These are phyloP conservation scores for Euphorbia schlechtendalii DNA, from an alignment of 441 rosid species.

Conservation along the genomic window DNA sequence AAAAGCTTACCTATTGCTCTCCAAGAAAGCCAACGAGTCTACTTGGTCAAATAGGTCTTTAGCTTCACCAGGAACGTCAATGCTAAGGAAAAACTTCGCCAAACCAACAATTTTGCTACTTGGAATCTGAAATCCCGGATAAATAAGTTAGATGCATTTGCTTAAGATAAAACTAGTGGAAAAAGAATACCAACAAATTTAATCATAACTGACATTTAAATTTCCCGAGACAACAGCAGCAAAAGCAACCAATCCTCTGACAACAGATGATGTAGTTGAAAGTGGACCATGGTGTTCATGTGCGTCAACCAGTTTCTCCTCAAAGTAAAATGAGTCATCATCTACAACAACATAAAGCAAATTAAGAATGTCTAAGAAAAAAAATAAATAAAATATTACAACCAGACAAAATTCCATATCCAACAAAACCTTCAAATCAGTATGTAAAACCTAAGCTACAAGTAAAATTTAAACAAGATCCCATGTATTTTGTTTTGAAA, in stretches of 20 bases:
- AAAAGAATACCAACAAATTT: not conserved
- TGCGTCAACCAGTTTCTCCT: constrained; percentile 55
- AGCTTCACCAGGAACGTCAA: constrained; percentile 82
- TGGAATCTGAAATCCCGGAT: constrained; percentile 57
- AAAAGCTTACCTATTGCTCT: constrained; percentile 60
- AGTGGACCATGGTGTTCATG: constrained; percentile 55
- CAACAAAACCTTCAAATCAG: no score
- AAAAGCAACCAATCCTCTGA: constrained; percentile 68
- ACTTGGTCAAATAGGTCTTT: constrained; percentile 78
- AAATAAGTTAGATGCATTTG: constrained; percentile 18
- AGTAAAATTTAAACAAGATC: not conserved
- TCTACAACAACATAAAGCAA: constrained; percentile 33
- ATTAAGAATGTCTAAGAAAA: not conserved
- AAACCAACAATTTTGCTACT: constrained; percentile 68
- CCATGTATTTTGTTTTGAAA: not conserved
- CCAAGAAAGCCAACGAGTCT: constrained; percentile 73
- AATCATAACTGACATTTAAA: constrained; percentile 44
- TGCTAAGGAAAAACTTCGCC: constrained; percentile 79
- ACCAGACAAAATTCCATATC: not conserved
- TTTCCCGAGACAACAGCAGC: constrained; percentile 51
- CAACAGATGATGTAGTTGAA: constrained; percentile 74
- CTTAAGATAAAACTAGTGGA: constrained; percentile 12
- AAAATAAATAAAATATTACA: constrained; percentile 2
- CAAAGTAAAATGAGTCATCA: constrained; percentile 77
- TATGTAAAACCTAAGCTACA: not conserved